These are phyloP conservation scores for Akanthomyces lecanii DNA, from an alignment of 2,329 filamentous ascomycete species.

Conservation along the genomic window DNA sequence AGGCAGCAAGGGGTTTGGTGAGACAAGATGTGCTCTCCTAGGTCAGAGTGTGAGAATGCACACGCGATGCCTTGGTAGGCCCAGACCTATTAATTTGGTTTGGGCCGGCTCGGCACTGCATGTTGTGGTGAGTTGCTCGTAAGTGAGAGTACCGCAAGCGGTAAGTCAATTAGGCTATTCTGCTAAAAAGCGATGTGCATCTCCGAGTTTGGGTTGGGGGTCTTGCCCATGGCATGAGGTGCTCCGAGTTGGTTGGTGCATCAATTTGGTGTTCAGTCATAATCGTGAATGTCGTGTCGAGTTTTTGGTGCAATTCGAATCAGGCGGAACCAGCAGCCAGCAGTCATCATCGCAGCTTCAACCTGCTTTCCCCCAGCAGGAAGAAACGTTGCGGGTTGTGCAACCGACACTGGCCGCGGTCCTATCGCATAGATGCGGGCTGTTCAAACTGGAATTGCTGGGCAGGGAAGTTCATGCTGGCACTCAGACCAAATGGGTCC, in stretches of 20 bases:
- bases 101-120: background rate
- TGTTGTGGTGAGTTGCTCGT: slow-evolving; percentile 6
- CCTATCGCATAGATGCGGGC: slow-evolving; percentile 45
- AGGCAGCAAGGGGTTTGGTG: background rate
- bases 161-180: slow-evolving; percentile 18
- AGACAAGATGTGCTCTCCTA: background rate
- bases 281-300: slow-evolving; percentile 12
- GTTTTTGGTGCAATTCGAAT: background rate
- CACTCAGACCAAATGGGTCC: slow-evolving; percentile 88
- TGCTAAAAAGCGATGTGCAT: slow-evolving; percentile 11
- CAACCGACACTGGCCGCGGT: background rate
- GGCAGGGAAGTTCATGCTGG: slow-evolving; percentile 91
- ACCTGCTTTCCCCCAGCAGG: background rate
- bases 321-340: background rate
- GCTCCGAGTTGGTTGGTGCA: slow-evolving; percentile 3
- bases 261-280: slow-evolving; percentile 10
- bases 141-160: slow-evolving; percentile 12
- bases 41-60: background rate
- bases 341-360: background rate
- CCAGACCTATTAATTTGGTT: slow-evolving; percentile 1
- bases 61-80: background rate
- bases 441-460: slow-evolving; percentile 74
- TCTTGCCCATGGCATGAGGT: background rate
- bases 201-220: background rate
- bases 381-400: background rate